Evolutionary conservation across 2,329 filamentous ascomycete species (phyloP).

Genomic region (Corinectria fuckeliana): DNA sequence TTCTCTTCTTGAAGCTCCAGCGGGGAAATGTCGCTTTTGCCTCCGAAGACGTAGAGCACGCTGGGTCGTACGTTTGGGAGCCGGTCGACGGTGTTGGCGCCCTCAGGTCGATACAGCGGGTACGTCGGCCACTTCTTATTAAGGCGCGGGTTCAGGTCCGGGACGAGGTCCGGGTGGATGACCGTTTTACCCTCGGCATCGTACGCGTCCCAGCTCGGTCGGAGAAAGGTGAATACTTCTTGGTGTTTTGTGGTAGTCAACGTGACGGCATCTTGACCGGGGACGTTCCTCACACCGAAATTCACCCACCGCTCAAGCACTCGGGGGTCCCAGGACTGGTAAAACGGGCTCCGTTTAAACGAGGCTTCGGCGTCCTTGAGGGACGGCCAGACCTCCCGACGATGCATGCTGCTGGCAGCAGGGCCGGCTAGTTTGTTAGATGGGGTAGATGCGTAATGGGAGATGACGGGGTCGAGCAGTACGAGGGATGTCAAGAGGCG

Average conservation of each 20-base stretch:
- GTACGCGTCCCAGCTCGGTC: slow-evolving; percentile 61
- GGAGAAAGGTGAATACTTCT: slow-evolving; percentile 75
- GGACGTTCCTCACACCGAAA: slow-evolving; percentile 74
- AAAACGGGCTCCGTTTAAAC: slow-evolving; percentile 73
- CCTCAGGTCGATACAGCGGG: slow-evolving; percentile 73
- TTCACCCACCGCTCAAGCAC: slow-evolving; percentile 70
- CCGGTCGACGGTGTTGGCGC: slow-evolving; percentile 59
- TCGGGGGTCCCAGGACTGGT: slow-evolving; percentile 80
- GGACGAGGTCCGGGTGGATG: slow-evolving; percentile 49
- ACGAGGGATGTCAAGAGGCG: slow-evolving; percentile 78
- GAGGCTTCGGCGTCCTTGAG: slow-evolving; percentile 69
- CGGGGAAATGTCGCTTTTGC: slow-evolving; percentile 60
- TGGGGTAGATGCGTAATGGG: slow-evolving; percentile 50
- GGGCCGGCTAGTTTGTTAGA: slow-evolving; percentile 46
- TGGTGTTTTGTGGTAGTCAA: slow-evolving; percentile 86
- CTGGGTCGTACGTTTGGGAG: slow-evolving; percentile 68
- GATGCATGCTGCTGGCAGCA: slow-evolving; percentile 68
- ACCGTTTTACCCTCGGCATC: slow-evolving; percentile 46
- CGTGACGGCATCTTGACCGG: slow-evolving; percentile 62
- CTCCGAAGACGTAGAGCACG: slow-evolving; percentile 74
- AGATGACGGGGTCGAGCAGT: slow-evolving; percentile 85
- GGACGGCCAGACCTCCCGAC: slow-evolving; percentile 85
- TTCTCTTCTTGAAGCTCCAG: slow-evolving; percentile 62
- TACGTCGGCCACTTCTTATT: slow-evolving; percentile 46
- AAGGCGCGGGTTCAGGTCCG: slow-evolving; percentile 53